These are phyloP conservation scores for Sporothrix curviconia DNA, from an alignment of 2,329 filamentous ascomycete genomes.

Conservation along the genomic window DNA sequence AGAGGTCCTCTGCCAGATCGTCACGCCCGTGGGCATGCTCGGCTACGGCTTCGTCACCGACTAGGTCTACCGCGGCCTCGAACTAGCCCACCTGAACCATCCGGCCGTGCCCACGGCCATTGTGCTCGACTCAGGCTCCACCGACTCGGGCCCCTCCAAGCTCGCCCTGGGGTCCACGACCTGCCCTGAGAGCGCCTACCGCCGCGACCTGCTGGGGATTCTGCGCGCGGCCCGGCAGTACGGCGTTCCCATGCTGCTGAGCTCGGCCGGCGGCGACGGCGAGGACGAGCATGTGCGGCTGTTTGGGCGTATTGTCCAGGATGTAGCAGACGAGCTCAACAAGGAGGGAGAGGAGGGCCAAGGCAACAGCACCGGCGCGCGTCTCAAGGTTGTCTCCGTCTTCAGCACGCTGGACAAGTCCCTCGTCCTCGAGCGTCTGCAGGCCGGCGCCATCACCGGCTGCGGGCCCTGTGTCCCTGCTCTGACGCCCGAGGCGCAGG, in stretches of 20 bases:
- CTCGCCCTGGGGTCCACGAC: constrained; percentile 35
- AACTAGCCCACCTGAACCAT: constrained; percentile 5
- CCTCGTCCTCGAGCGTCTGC: neutral
- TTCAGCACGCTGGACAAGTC: neutral
- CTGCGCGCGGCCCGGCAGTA: constrained; percentile 26
- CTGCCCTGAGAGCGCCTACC: constrained; percentile 33
- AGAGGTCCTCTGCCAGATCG: constrained; percentile 16
- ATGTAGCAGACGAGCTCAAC: neutral
- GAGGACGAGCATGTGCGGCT: constrained; percentile 28
- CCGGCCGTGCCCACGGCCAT: constrained; percentile 18
- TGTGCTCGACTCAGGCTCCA: constrained; percentile 24
- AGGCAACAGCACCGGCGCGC: neutral
- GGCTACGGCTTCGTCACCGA: constrained; percentile 23
- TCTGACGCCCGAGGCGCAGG: neutral
- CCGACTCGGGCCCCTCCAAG: constrained; percentile 23
- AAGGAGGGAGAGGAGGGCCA: no score
- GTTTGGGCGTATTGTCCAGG: neutral
- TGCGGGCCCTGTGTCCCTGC: neutral
- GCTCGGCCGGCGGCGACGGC: constrained; percentile 37
- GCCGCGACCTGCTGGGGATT: constrained; percentile 34
- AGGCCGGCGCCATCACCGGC: neutral
- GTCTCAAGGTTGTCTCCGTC: neutral
- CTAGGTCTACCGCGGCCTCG: constrained; percentile 21
- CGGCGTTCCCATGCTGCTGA: constrained; percentile 27
- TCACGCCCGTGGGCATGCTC: constrained; percentile 24